Evolutionary conservation across 768 basidiomycete species (phyloP), one percentile per base, ranked within the genome.

Genomic region (Neoboletus brunneissimus): DNA sequence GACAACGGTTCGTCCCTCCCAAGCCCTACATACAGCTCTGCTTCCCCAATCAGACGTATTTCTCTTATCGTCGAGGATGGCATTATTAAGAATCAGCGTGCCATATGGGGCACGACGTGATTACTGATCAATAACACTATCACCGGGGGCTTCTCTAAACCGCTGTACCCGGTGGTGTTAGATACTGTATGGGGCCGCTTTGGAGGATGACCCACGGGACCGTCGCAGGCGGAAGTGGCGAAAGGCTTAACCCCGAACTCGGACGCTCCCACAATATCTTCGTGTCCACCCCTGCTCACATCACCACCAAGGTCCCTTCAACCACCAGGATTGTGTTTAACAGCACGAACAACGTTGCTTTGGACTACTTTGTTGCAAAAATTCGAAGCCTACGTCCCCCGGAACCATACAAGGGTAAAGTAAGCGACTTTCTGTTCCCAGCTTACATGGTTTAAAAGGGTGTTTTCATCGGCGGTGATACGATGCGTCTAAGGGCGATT

Each of bases 401-500:
- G 22, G 96, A 99, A 69, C 95, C 94, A 18, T 99, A 98, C 76
- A 93, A 98, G 75, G 96, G 94, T 69, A 98, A 98, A 82, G 94
- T 96, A 67, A 49, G 89, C 46, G 3, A 22, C 43, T 34, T 22
- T 38, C 32, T n/a, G 25, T 48, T 43, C n/a, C n/a, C n/a, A n/a
- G n/a, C n/a, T 58, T 38, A 55, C 27, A 43, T 54, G 45, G 48
- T 25, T 29, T 55, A 22, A 18, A 60, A 98, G 91, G 95, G 95
- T 60, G 87, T 98, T 57, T 96, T 98, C 64, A 83, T 98, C 51
- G 94, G 91, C n/a, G 81, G 86, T 65, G 96, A 99, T 73, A 88
- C 87, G 51, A 88, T 98, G 66, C 84, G 88, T 68, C 87, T 97
- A 59, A 97, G 91, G 76, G 85, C 85, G 59, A 87, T 94, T 56